These are phyloP conservation scores for Colletotrichum chrysophilum DNA, from an alignment of 2,329 filamentous ascomycete species.

Conservation along the genomic window DNA sequence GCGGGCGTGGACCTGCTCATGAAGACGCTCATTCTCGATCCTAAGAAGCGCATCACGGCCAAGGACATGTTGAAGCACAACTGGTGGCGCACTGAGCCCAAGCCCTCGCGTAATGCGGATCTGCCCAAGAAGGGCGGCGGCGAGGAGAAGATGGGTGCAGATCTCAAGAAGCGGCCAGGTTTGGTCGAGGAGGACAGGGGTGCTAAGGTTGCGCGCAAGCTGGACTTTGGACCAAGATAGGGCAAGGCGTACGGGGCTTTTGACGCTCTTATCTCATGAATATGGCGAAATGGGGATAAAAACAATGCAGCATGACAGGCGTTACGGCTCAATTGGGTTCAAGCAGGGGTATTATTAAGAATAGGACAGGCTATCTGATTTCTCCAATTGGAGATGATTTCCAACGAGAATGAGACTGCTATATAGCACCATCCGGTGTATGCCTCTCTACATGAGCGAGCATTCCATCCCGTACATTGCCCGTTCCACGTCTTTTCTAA, in stretches of 20 bases:
- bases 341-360: constrained; percentile 2
- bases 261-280: background rate
- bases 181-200: constrained; percentile 71
- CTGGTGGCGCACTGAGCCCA: constrained; percentile 87
- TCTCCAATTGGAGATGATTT: background rate
- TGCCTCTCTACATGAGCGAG: constrained; percentile 68
- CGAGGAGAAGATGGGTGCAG: constrained; percentile 78
- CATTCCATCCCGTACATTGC: constrained; percentile 98
- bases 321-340: constrained; percentile 4
- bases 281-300: background rate
- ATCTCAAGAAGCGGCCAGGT: constrained; percentile 79
- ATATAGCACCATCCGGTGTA: background rate
- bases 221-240: constrained; percentile 70
- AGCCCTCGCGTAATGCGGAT: constrained; percentile 81
- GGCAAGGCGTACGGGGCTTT: constrained; percentile 27
- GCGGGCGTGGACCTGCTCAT: constrained; percentile 89
- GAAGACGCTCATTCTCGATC: constrained; percentile 84
- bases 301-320: constrained; percentile 6
- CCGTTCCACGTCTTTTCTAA: constrained; percentile 87
- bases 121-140: constrained; percentile 80
- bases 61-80: constrained; percentile 78
- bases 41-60: constrained; percentile 81
- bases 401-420: background rate
- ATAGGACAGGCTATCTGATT: background rate
- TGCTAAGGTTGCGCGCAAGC: constrained; percentile 80